Evolutionary conservation across 495 filamentous ascomycete genomes (phyloP).

Genomic region (Bacidia gigantensis): DNA sequence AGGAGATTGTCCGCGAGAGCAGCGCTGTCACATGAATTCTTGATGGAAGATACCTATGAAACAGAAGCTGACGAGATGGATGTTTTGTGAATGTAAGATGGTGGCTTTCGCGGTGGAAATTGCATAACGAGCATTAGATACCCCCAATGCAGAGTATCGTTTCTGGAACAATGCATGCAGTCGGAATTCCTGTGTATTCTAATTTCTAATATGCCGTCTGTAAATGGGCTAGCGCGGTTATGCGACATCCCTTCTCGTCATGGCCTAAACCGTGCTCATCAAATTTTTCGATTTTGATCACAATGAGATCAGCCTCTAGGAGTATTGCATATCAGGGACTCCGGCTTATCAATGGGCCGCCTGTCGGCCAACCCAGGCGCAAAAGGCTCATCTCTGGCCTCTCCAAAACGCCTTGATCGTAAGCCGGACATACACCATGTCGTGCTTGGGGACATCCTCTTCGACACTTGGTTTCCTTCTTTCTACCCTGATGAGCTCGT

Average conservation of each 20-base stretch:
- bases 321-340: not conserved
- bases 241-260: not conserved
- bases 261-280: too few species aligned
- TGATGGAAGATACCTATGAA: slow-evolving; percentile 14
- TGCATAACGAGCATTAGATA: not conserved
- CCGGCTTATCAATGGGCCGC: not conserved
- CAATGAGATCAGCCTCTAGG: not conserved
- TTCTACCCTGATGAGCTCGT: slow-evolving; percentile 67
- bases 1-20: slow-evolving; percentile 59
- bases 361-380: not conserved
- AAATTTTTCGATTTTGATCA: too few species aligned
- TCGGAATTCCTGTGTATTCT: too few species aligned
- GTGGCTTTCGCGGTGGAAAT: not conserved
- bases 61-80: slow-evolving; percentile 35
- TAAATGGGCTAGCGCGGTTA: not conserved
- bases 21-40: slow-evolving; percentile 34
- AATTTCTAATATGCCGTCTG: not conserved
- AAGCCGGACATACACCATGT: slow-evolving; percentile 52
- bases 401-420: slow-evolving; percentile 18
- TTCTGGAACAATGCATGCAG: too few species aligned
- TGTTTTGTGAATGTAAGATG: slow-evolving; percentile 21
- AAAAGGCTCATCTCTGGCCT: slow-evolving; percentile 8
- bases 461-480: slow-evolving; percentile 68
- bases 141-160: not conserved
- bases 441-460: slow-evolving; percentile 56